Evolutionary conservation across 139 green algal genomes (phyloP).

Genomic region (Pleodorina starrii): DNA sequence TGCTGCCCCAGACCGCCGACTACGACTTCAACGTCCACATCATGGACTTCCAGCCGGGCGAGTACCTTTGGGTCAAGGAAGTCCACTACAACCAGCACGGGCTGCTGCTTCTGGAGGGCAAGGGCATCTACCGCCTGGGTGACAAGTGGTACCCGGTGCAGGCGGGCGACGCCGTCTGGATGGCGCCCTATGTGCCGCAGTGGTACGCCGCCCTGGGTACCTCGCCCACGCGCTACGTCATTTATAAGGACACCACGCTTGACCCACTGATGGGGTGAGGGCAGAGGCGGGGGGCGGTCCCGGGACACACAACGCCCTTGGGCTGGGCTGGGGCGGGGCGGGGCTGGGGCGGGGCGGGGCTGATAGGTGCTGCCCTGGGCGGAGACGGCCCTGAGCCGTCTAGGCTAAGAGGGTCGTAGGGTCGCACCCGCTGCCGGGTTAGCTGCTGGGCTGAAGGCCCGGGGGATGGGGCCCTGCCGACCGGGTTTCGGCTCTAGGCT

Average conservation of each 20-base stretch:
- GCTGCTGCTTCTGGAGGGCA: constrained; percentile 91
- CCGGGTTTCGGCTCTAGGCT: too few species aligned
- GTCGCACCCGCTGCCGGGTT: too few species aligned
- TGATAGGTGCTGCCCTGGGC: too few species aligned
- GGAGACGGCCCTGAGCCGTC: too few species aligned
- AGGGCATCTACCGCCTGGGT: constrained; percentile 95
- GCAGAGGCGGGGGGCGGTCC: too few species aligned
- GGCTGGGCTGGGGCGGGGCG: too few species aligned
- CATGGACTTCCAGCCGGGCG: constrained; percentile 95
- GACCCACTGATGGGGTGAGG: constrained; percentile 73
- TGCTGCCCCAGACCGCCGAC: constrained; percentile 86
- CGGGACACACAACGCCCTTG: too few species aligned
- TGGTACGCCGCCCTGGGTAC: constrained; percentile 93
- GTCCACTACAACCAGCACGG: constrained; percentile 99
- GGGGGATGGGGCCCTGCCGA: too few species aligned
- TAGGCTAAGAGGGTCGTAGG: too few species aligned
- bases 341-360: too few species aligned
- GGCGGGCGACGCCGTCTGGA: constrained; percentile 89
- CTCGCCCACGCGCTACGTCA: constrained; percentile 80
- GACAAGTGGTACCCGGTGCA: constrained; percentile 91
- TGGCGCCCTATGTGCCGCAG: constrained; percentile 91
- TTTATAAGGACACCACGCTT: constrained; percentile 91
- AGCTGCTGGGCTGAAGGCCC: too few species aligned
- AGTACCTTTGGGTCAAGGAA: constrained; percentile 94
- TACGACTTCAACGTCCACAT: constrained; percentile 98